These are phyloP conservation scores for Cotoneaster glaucophyllus DNA, from an alignment of 306 rosid species.

Conservation along the genomic window DNA sequence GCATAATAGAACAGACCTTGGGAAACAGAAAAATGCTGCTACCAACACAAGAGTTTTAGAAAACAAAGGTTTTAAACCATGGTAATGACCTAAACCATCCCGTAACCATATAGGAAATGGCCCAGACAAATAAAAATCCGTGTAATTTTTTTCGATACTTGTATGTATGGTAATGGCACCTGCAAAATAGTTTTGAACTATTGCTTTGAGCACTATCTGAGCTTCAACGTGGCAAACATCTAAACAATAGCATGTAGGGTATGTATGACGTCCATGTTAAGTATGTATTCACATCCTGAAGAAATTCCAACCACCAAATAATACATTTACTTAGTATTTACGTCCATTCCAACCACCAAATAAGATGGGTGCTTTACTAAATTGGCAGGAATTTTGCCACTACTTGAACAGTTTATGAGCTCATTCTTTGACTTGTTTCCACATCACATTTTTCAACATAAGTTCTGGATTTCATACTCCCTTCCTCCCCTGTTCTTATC, in stretches of 20 bases:
- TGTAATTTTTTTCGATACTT: not conserved
- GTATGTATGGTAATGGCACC: not conserved
- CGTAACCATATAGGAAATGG: not conserved
- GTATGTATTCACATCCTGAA: not conserved
- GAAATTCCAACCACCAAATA: not conserved
- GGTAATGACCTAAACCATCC: too few species aligned
- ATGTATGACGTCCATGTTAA: not conserved
- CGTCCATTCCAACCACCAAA: not conserved
- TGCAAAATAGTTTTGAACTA: not conserved
- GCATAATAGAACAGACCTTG: not conserved
- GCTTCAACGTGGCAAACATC: not conserved
- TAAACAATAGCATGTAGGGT: not conserved
- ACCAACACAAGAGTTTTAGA: not conserved
- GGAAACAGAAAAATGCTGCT: not conserved
- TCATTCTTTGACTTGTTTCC: not conserved
- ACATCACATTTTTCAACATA: not conserved
- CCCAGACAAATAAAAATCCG: not conserved
- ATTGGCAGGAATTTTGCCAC: not conserved
- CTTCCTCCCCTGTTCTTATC: not conserved
- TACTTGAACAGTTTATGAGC: not conserved
- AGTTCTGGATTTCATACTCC: not conserved
- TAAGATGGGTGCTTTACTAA: not conserved
- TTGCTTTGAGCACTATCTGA: not conserved
- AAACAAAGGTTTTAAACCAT: not conserved
- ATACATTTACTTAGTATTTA: not conserved